phyloP scores from a whole-genome alignment of 495 filamentous ascomycete species.

The Penicillium taxi region DNA sequence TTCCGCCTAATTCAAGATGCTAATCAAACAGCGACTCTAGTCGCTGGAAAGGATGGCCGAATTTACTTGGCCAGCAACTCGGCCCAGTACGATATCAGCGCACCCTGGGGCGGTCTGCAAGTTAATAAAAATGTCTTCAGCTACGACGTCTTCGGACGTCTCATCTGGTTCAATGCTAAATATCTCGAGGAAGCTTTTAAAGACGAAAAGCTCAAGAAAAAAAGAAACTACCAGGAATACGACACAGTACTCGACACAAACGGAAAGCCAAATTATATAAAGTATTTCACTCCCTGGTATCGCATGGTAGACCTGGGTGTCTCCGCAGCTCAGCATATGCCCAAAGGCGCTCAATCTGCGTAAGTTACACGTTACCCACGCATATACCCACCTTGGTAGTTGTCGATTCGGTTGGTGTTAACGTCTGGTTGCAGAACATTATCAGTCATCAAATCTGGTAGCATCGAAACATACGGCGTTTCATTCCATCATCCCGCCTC shows the following conservation, averaged over 20 bases:
- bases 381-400: too few relatives aligned
- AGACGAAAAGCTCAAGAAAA: too few relatives aligned
- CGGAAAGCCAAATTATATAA: too few relatives aligned
- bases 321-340: neutral
- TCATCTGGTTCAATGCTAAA: too few relatives aligned
- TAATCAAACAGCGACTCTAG: neutral
- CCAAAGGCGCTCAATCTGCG: too few relatives aligned
- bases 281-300: too few relatives aligned
- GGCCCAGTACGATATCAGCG: neutral
- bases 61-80: neutral
- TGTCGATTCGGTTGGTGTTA: too few relatives aligned
- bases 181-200: too few relatives aligned
- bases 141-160: neutral
- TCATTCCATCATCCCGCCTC: too few relatives aligned
- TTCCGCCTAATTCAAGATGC: constrained; percentile 2
- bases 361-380: too few relatives aligned
- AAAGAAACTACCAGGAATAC: too few relatives aligned
- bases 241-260: neutral
- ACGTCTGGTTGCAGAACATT: too few relatives aligned
- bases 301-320: neutral
- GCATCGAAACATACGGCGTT: neutral
- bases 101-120: constrained; percentile 1
- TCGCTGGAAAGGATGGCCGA: neutral
- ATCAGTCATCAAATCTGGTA: neutral
- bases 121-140: neutral